A percentile compares a stretch with the other conserved stretches of the same genome.
Evolutionary conservation across 306 rosid species (phyloP).

Genomic region (Morella rubra): DNA sequence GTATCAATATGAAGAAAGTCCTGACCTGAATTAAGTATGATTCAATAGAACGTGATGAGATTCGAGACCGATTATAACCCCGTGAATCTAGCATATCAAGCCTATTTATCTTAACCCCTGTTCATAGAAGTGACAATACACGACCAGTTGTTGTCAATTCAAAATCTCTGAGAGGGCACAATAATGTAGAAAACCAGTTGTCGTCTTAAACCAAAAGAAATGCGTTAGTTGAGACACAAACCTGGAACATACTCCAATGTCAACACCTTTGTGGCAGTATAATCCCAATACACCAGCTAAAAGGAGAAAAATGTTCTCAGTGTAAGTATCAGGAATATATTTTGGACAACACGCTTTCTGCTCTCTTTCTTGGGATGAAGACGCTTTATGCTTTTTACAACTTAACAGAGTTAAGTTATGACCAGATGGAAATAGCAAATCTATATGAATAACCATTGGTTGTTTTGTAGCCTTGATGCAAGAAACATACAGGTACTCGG

Average conservation of each 20-base stretch:
- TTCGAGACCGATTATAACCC: conserved; percentile 60
- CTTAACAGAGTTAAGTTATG: neutral
- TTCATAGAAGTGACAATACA: conserved; percentile 15
- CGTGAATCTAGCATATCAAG: conserved; percentile 55
- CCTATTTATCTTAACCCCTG: conserved; percentile 81
- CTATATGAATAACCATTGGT: conserved; percentile 1
- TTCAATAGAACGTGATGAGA: conserved; percentile 80
- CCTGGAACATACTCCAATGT: conserved; percentile 98
- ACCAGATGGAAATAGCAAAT: conserved; percentile 21
- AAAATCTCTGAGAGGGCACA: conserved; percentile 15
- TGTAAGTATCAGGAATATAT: neutral
- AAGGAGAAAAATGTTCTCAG: conserved; percentile 14
- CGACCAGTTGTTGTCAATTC: conserved; percentile 7
- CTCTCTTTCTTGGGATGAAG: too few species aligned
- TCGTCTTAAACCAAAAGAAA: conserved; percentile 12
- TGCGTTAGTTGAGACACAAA: conserved; percentile 42
- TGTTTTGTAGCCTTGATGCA: conserved; percentile 29
- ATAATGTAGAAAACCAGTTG: neutral
- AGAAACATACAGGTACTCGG: conserved; percentile 86
- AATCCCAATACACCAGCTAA: conserved; percentile 90
- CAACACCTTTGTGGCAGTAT: conserved; percentile 79
- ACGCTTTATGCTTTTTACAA: neutral
- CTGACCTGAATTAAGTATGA: conserved; percentile 90
- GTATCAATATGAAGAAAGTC: conserved; percentile 14
- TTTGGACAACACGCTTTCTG: neutral